Evolutionary conservation across 495 filamentous ascomycete genomes (phyloP), one percentile per base, ranked within the genome.

Genomic region (Xylaria telfairii): DNA sequence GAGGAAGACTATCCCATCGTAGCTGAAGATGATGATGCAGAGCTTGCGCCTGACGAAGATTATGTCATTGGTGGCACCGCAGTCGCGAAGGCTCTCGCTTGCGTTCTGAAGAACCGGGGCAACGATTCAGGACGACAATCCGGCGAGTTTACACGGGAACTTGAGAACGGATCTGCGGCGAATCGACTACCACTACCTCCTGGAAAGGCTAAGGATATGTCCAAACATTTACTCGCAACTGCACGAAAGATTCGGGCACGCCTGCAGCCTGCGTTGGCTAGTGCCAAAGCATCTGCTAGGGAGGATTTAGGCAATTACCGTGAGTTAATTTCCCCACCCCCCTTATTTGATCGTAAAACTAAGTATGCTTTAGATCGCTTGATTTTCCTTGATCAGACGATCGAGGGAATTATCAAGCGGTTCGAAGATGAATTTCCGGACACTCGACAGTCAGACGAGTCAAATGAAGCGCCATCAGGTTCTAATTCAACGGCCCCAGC

Each of bases 401-500:
- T 99, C 8, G 87, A 92, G 71, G 89, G 89, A 71, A 97, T 99
- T 83, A 97, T 98, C 76, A 88, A 92, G 75, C 92, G 96, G 24
- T 99, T 99, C 72, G 96, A 98, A 77, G 90, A 95, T 75, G 95
- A 97, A 80, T 99, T 93, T 75, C 96, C 96, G 13, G 96, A 98
- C 76, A 95, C 91, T 1, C 89, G 93, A 17, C 80, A 94, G 67
- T 84, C 72, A 75, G 85, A 41, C 78, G 82, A 67, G 78, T 85
- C 51, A 77, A 83, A 73, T 72, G 77, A 37, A 73, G 75, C 68
- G 71, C 76, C 30, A 12, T 72, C 75, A 10, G 77, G 74, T 17
- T 77, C 72, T 21, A 73, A 69, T n/a, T 77, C 82, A 6, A 79
- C 80, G 66, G 75, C 75, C 68, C 81, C 82, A 61, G 84, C 79